phyloP scores from a whole-genome alignment of 1,139 yeast species.

The Geotrichum siamense region DNA sequence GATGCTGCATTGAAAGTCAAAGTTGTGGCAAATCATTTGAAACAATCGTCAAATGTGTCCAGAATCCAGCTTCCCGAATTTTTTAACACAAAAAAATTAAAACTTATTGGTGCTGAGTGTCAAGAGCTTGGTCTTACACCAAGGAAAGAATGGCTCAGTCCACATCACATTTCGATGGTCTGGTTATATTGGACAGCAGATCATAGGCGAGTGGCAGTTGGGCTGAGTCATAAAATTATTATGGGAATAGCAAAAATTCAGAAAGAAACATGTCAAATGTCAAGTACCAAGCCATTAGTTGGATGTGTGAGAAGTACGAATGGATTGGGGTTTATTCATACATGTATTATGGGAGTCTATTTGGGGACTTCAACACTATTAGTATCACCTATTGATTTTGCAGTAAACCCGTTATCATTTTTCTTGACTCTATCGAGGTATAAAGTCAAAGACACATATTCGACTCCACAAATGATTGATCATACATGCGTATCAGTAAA shows the following conservation, averaged over 20 bases:
- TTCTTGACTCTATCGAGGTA: slow-evolving; percentile 66
- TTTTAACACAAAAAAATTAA: slow-evolving; percentile 63
- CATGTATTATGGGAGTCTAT: slow-evolving; percentile 74
- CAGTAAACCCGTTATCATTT: slow-evolving; percentile 66
- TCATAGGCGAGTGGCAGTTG: slow-evolving; percentile 59
- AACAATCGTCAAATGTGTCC: slow-evolving; percentile 43
- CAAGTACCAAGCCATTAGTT: slow-evolving; percentile 62
- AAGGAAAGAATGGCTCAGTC: slow-evolving; percentile 35
- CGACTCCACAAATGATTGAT: slow-evolving; percentile 77
- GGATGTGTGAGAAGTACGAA: slow-evolving; percentile 82
- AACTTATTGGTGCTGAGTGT: slow-evolving; percentile 46
- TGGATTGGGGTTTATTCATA: slow-evolving; percentile 83
- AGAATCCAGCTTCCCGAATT: slow-evolving; percentile 45
- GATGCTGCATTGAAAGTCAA: slow-evolving; percentile 63
- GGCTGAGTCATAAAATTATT: slow-evolving; percentile 57
- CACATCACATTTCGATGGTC: slow-evolving; percentile 43
- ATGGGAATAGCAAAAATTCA: slow-evolving; percentile 79
- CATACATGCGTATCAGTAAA: slow-evolving; percentile 59
- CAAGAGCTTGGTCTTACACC: slow-evolving; percentile 40
- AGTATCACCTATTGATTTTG: slow-evolving; percentile 71
- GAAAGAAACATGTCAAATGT: slow-evolving; percentile 85
- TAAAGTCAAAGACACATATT: slow-evolving; percentile 78
- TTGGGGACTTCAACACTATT: slow-evolving; percentile 80
- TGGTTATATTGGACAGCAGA: slow-evolving; percentile 71
- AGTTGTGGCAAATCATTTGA: slow-evolving; percentile 55